Conservation (phyloP, 192 early-diverging fungal species). For the Coemansia sp. region DNA sequence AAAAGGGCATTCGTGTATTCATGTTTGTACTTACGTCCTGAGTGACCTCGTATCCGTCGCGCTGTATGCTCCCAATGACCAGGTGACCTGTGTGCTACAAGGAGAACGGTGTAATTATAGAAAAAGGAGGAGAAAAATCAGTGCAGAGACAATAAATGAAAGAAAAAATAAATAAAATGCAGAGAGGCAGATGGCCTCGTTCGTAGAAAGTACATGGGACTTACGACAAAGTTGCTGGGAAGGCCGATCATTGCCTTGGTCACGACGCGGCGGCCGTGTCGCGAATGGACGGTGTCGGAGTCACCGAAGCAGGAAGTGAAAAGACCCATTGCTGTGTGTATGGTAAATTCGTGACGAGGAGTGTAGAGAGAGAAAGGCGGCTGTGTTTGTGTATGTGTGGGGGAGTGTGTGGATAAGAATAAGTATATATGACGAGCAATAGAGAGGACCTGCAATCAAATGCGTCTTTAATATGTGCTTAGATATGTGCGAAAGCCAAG, state of each 20-base stretch:
- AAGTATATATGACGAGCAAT: too few species aligned
- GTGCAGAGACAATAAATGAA: too few species aligned
- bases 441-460: too few species aligned
- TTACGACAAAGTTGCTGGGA: conserved; percentile 53
- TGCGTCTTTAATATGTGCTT: too few species aligned
- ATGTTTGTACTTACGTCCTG: conserved; percentile 44
- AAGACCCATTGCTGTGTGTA: conserved; percentile 30
- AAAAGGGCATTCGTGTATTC: too few species aligned
- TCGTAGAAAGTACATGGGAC: conserved; percentile 6
- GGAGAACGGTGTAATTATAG: neutral
- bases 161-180: neutral
- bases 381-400: neutral
- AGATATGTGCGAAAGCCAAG: neutral
- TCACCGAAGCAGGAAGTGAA: conserved; percentile 53
- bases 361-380: neutral
- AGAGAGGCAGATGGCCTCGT: too few species aligned
- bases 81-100: conserved; percentile 51
- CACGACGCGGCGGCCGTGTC: conserved; percentile 21
- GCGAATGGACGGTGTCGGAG: conserved; percentile 14
- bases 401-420: too few species aligned
- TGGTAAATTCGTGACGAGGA: neutral
- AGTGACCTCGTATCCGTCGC: conserved; percentile 16
- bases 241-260: conserved; percentile 52
- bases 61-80: conserved; percentile 43
- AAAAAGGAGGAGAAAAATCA: neutral